Evolutionary conservation across 2,329 filamentous ascomycete species (phyloP).

Genomic region (Triangularia verruculosa): DNA sequence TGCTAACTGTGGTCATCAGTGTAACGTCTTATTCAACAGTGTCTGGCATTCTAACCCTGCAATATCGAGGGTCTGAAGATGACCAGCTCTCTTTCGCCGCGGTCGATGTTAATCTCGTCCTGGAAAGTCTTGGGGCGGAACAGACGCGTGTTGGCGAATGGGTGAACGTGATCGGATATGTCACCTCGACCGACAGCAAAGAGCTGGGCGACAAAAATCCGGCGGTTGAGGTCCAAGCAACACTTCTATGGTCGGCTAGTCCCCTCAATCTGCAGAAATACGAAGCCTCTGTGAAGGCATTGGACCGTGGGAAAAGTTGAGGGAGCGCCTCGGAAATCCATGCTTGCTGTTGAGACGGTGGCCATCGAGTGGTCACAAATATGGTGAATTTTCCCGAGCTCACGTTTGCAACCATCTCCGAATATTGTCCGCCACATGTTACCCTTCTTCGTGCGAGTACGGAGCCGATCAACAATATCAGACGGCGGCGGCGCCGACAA

Average conservation of each 20-base stretch:
- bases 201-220: neutral
- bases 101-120: slow-evolving; percentile 70
- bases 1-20: slow-evolving; percentile 34
- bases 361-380: neutral
- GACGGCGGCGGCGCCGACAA: neutral
- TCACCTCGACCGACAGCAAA: slow-evolving; percentile 37
- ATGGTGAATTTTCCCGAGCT: neutral
- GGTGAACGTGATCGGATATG: slow-evolving; percentile 85
- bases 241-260: slow-evolving; percentile 75
- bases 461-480: neutral
- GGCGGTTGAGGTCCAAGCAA: slow-evolving; percentile 61
- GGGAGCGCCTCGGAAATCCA: neutral
- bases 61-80: slow-evolving; percentile 60
- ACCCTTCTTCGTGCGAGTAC: neutral
- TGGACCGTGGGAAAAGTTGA: slow-evolving; percentile 6
- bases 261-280: slow-evolving; percentile 70
- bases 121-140: slow-evolving; percentile 61
- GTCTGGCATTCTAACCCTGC: slow-evolving; percentile 62
- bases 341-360: neutral
- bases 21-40: slow-evolving; percentile 50
- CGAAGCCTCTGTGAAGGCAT: slow-evolving; percentile 51
- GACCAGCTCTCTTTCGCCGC: slow-evolving; percentile 45
- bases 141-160: slow-evolving; percentile 73
- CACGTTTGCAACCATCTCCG: slow-evolving; percentile 1
- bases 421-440: slow-evolving; percentile 1